Base-by-base conservation (phyloP, 805 yeast genomes). In the Wickerhamiella kurtzmanii region DNA sequence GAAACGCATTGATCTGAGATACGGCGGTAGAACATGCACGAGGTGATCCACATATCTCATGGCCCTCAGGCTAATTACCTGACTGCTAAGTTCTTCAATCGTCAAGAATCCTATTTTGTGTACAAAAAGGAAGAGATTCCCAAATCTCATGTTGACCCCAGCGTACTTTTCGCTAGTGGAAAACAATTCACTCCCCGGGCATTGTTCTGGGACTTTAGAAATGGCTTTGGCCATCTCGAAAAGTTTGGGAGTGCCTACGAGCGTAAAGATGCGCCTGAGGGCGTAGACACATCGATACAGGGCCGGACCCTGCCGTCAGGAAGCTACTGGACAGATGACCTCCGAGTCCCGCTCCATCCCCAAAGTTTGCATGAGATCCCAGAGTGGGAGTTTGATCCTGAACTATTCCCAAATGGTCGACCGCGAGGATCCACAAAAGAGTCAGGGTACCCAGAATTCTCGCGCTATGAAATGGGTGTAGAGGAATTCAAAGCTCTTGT, bases 131-230 rank as follows among this genome's bases (percentile, higher is more conserved):
- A 50, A n/a, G 56, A 57, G 16, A 47, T 45, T 15, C 51, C 48
- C 2, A 43, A 43, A 11, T 60, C 67, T n/a, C 46, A 35, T 1
- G 63, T 71, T 3, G 74, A 72, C 50, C 73, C 80, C 2, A 45
- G 64, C 16, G 67, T 78, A 2, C 70, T 71, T 50, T 69, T 78
- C 51, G 64, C 68, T 37, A 65, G 73, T 3, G 70, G 70, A 1
- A 53, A 74, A 0, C 74, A 77, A n/a, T 85, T 77, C 59, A 70
- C 80, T n/a, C 97, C 98, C 1, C 65, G 97, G 47, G 76, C 83
- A 0, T 56, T 86, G 35, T 56, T 86, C n/a, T 85, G 88, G 80
- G 97, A 92, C 51, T 72, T 78, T 41, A 67, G 71, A 18, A 80
- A 82, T 43, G 95, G 95, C 0, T 74, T 71, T 57, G 96, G 96